Evolutionary conservation across 345 rosid genomes (phyloP).

Genomic region (Rhodamnia argentea): DNA sequence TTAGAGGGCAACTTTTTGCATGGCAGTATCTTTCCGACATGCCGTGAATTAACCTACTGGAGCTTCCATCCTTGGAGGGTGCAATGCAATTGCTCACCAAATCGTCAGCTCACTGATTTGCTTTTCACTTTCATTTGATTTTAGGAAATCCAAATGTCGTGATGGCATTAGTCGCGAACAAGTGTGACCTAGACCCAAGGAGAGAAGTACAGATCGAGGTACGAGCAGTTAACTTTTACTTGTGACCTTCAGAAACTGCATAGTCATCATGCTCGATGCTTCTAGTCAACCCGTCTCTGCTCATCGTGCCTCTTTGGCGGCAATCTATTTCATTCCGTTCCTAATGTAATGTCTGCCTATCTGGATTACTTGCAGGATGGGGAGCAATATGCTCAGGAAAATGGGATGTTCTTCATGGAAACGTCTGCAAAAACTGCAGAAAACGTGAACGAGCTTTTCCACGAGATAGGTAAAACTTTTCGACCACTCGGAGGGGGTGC

Average conservation of each 20-base stretch:
- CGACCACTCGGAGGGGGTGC: background rate
- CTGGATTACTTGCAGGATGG: constrained; percentile 30
- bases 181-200: constrained; percentile 37
- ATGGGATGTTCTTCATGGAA: constrained; percentile 49
- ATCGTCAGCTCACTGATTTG: background rate
- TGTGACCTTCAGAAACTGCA: background rate
- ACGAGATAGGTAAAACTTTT: constrained; percentile 44
- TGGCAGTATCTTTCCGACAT: background rate
- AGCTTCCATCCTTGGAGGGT: background rate
- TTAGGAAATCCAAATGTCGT: constrained; percentile 49
- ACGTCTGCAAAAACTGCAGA: constrained; percentile 66
- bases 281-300: background rate
- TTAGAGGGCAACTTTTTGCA: background rate
- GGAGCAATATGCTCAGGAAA: constrained; percentile 51
- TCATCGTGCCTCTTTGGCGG: background rate
- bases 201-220: constrained; percentile 53
- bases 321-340: background rate
- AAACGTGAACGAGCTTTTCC: constrained; percentile 61
- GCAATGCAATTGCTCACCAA: background rate
- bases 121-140: background rate
- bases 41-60: background rate
- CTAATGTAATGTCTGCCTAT: background rate
- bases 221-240: background rate
- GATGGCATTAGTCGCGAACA: constrained; percentile 60
- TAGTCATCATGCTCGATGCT: background rate